phyloP scores from a whole-genome alignment of 495 filamentous ascomycete genomes.

The Cercophora samala region DNA sequence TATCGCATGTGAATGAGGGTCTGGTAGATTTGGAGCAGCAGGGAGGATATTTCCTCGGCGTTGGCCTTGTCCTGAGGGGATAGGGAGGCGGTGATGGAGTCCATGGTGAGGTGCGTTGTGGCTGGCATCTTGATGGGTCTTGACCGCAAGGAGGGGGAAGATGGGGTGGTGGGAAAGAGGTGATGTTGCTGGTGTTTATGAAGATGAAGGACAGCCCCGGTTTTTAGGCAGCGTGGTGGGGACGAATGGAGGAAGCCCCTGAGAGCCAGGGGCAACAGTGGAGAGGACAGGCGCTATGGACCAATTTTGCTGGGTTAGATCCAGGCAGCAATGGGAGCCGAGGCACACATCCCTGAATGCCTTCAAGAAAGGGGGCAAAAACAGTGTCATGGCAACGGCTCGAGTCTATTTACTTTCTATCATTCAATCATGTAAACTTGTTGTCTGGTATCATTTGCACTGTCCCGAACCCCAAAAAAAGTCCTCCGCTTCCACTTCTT shows the following conservation, averaged over 20 bases:
- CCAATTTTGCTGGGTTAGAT: background rate
- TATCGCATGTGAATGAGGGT: constrained; percentile 20
- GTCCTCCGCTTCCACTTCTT: background rate
- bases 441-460: no score
- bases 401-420: background rate
- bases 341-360: background rate
- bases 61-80: constrained; percentile 11
- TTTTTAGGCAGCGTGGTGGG: background rate
- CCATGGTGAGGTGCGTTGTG: background rate
- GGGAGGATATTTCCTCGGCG: constrained; percentile 18
- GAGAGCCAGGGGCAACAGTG: background rate
- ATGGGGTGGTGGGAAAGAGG: background rate
- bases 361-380: background rate
- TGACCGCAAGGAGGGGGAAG: no score
- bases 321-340: background rate
- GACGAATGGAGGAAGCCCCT: background rate
- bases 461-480: no score
- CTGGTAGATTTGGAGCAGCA: constrained; percentile 21
- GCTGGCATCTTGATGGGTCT: background rate
- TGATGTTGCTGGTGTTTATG: background rate
- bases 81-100: background rate
- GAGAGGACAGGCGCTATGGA: background rate
- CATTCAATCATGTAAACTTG: no score
- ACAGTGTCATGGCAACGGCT: background rate
- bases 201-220: background rate